Evolutionary conservation across 805 yeast genomes (phyloP), one percentile per base, ranked within the genome.

Genomic region (Ascoidea rubescens): DNA sequence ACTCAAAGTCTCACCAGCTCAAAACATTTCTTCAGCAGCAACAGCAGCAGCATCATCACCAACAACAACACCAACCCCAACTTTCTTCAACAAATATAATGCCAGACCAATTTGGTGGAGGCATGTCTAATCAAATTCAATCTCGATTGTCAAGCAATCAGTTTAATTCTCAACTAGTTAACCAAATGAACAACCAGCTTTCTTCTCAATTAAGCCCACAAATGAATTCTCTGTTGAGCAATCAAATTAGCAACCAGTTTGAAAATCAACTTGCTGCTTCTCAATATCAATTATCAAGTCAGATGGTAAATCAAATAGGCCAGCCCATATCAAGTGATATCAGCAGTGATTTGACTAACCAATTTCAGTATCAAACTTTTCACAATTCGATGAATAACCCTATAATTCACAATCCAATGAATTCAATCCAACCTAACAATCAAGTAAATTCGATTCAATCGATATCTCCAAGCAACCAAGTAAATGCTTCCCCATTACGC

Each of bases 1-100:
- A 37, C 16, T 46, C 52, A 16, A 52, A 52, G 45, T 46, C 52
- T 5, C 12, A 16, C 5, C 54, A 52, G 31, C 30, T 52, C 16
- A 49, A 43, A 43, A 52, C 47, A n/a, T 50, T 52, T 17, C 49
- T 49, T 7, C 46, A 48, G 17, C 8, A n/a, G 31, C 46, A 50
- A 4, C 28, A 17, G 43, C 31, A 50, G 21, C 48, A 46, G 28
- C 31, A 17, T 8, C 51, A 49, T n/a, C 47, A 44, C 6, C 51
- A n/a, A 8, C 31, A 48, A 21, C 28, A 14, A 16, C 16, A 31
- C 12, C 16, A 31, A 7, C 10, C 10, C n/a, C 17, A 44, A 12
- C 31, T 17, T 30, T n/a, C 28, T 5, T 21, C 17, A 45, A 5
- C 30, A 42, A 16, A 28, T 45, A 50, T 32, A 31, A 17, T 7